A percentile compares a stretch with the other conserved stretches of the same genome.
Conservation (phyloP, 345 rosid genomes). For the Eutrema japonicum region DNA sequence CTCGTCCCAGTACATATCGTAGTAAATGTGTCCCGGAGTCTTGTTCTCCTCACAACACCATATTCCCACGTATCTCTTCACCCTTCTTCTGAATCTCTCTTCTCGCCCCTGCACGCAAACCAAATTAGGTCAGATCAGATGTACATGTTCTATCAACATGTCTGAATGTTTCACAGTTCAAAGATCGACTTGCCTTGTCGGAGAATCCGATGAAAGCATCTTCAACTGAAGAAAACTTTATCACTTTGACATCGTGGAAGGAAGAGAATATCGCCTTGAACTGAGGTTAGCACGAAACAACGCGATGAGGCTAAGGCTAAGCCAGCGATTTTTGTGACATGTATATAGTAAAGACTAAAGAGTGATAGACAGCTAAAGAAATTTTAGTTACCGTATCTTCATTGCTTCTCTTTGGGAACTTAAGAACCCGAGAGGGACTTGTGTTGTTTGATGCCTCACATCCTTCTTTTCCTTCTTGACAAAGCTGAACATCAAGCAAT, state of each 20-base stretch:
- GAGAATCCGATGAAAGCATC: conserved; percentile 79
- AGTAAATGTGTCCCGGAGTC: conserved; percentile 86
- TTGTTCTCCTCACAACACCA: conserved; percentile 92
- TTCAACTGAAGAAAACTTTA: conserved; percentile 87
- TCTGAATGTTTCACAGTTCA: conserved; percentile 9
- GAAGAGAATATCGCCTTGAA: conserved; percentile 69
- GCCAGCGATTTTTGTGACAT: neutral
- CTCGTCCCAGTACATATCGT: conserved; percentile 98
- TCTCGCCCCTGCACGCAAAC: conserved; percentile 58
- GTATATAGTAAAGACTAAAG: neutral
- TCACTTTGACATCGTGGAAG: conserved; percentile 76
- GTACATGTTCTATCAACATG: conserved; percentile 12
- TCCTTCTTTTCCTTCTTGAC: conserved; percentile 68
- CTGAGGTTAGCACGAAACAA: conserved; percentile 47
- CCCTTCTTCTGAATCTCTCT: conserved; percentile 73
- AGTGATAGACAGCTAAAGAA: conserved; percentile 17
- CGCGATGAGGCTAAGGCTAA: conserved; percentile 26
- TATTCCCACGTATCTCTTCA: conserved; percentile 82
- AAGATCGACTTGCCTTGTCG: conserved; percentile 63
- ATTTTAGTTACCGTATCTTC: conserved; percentile 72
- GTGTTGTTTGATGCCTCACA: conserved; percentile 62
- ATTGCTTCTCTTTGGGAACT: conserved; percentile 76
- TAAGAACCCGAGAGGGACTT: conserved; percentile 56
- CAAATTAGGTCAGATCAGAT: conserved; percentile 27
- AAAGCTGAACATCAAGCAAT: conserved; percentile 87